Evolutionary conservation across 371 early-diverging fungal species (phyloP), one percentile per base, ranked within the genome.

Genomic region (Amoeboaphelidium protococcarum): DNA sequence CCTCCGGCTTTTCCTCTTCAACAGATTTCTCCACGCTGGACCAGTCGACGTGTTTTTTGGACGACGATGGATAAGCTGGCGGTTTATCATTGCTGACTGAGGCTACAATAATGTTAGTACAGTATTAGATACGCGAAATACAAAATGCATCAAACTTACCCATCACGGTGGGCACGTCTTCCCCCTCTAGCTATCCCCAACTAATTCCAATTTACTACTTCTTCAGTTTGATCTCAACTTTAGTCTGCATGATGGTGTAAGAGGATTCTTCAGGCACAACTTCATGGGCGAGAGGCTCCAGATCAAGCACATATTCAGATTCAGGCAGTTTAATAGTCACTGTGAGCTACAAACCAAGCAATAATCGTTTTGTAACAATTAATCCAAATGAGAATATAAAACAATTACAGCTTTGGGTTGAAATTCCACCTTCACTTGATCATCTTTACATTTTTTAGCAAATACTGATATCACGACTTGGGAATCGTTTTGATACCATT

Each of bases 401-500:
- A n/a, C n/a, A n/a, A n/a, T 26, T 13, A 27, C 73, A 13, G 78
- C 53, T 6, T 58, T 63, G 3, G 64, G 62, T 1, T 62, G 57
- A 52, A 87, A 71, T 31, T 71, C 70, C 46, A 91, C 52, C 22
- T 63, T 45, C 1, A 83, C 76, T n/a, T 62, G 54, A 1, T 73
- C 73, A 46, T 67, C 58, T 52, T 74, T 69, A 40, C 75, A 68
- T n/a, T 80, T 77, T 64, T 87, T 89, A 59, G 82, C 71, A 54
- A 88, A 89, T 21, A 95, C 66, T 50, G 78, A 73, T 37, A 95
- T 64, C 6, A 76, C 82, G 40, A 95, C 77, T 56, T 64, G 73
- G 47, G 67, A 59, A 53, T 90, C 91, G 52, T 76, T 92, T 64
- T 95, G 95, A 63, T 82, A 90, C 90, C 90, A 91, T 59, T 92